A percentile compares a stretch with the other conserved stretches of the same genome.
Evolutionary conservation across 306 rosid genomes (phyloP).

Genomic region (Begonia loranthoides): DNA sequence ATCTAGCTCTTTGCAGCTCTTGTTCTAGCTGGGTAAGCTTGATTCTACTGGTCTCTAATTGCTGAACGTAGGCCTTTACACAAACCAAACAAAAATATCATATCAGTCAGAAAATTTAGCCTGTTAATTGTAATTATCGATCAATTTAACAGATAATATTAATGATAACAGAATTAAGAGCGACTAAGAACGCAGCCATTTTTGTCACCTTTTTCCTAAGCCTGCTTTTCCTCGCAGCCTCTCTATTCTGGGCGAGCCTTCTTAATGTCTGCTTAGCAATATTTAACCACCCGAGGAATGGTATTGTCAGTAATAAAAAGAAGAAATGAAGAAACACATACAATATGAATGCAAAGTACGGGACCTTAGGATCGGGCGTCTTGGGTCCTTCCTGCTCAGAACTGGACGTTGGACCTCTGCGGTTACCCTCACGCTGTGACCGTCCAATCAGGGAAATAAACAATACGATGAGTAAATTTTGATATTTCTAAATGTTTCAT

Average conservation of each 20-base stretch:
- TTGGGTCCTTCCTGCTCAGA: slow-evolving; percentile 3
- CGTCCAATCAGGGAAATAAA: neutral
- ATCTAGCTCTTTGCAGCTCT: slow-evolving; percentile 97
- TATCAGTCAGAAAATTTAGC: neutral
- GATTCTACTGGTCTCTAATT: slow-evolving; percentile 90
- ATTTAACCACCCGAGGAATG: neutral
- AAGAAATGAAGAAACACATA: neutral
- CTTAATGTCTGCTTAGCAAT: slow-evolving; percentile 59
- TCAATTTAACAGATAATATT: no score
- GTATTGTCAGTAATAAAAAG: neutral
- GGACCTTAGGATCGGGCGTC: slow-evolving; percentile 1
- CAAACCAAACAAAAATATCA: slow-evolving; percentile 2
- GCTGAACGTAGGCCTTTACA: slow-evolving; percentile 88
- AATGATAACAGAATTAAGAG: no score
- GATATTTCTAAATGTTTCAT: neutral
- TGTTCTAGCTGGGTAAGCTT: slow-evolving; percentile 92
- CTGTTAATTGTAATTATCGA: neutral
- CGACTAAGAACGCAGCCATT: neutral
- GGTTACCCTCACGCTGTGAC: slow-evolving; percentile 3
- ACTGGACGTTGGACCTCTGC: neutral
- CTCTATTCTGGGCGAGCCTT: slow-evolving; percentile 96
- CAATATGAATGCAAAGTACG: neutral
- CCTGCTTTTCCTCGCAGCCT: slow-evolving; percentile 97
- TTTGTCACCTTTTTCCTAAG: slow-evolving; percentile 70
- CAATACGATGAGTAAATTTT: neutral